These are phyloP conservation scores for Babjeviella inositovora DNA, from an alignment of 805 yeast genomes.

Conservation along the genomic window DNA sequence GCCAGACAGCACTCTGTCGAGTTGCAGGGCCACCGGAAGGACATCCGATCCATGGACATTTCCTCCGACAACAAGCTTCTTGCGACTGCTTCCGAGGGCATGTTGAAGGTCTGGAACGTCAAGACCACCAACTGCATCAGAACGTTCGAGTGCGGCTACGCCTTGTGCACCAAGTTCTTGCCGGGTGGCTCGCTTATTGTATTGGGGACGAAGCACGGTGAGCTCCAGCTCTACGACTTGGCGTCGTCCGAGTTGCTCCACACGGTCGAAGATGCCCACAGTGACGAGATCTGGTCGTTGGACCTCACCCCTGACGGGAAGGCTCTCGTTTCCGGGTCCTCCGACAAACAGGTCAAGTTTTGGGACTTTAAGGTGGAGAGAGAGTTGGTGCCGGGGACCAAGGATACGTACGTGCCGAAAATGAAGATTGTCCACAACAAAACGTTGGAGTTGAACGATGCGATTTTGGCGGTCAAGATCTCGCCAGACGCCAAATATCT, in stretches of 20 bases:
- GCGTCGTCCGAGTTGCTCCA: slow-evolving; percentile 67
- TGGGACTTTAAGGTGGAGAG: slow-evolving; percentile 70
- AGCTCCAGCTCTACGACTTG: slow-evolving; percentile 70
- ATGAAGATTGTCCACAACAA: slow-evolving; percentile 58
- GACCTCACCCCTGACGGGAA: slow-evolving; percentile 81
- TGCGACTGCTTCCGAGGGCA: slow-evolving; percentile 85
- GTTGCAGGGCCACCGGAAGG: slow-evolving; percentile 77
- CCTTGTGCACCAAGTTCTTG: slow-evolving; percentile 61
- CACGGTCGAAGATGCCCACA: slow-evolving; percentile 59
- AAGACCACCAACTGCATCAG: slow-evolving; percentile 62
- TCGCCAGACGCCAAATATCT: slow-evolving; percentile 67
- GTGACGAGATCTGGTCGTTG: slow-evolving; percentile 78
- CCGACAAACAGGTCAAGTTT: slow-evolving; percentile 78
- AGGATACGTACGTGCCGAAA: slow-evolving; percentile 22
- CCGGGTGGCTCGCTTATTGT: slow-evolving; percentile 88
- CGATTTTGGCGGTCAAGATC: slow-evolving; percentile 61
- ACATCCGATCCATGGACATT: slow-evolving; percentile 69
- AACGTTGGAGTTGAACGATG: slow-evolving; percentile 77
- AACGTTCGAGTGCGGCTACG: slow-evolving; percentile 81
- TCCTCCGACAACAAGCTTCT: slow-evolving; percentile 68
- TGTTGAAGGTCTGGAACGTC: slow-evolving; percentile 78
- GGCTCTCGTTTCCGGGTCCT: slow-evolving; percentile 79
- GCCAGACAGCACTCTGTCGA: slow-evolving; percentile 46
- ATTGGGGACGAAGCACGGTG: slow-evolving; percentile 81
- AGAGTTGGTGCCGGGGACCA: slow-evolving; percentile 59